Conservation (phyloP, 169 alveolate species). For the Cryptosporidium baileyi region DNA sequence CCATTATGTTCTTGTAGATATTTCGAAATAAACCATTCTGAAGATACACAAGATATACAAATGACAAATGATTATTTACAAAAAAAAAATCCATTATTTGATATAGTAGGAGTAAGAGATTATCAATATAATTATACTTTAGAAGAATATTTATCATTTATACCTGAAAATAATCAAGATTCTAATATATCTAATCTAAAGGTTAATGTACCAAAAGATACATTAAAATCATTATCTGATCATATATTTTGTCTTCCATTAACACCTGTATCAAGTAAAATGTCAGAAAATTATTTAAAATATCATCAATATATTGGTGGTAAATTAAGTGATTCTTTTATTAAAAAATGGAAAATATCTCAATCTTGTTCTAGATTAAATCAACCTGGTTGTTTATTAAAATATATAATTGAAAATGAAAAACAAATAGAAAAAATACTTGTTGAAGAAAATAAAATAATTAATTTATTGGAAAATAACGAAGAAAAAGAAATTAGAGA, state of each 20-base stretch:
- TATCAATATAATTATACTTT: slow-evolving; percentile 4
- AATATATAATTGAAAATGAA: slow-evolving; percentile 7
- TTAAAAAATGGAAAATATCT: slow-evolving; percentile 49
- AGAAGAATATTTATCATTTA: slow-evolving; percentile 50
- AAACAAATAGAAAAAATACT: not conserved
- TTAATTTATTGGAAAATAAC: not conserved
- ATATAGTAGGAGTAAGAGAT: slow-evolving; percentile 28
- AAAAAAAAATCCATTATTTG: slow-evolving; percentile 18
- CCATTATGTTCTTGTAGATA: slow-evolving; percentile 67
- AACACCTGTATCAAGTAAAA: slow-evolving; percentile 26
- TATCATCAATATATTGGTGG: slow-evolving; percentile 20
- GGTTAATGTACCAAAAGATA: not conserved
- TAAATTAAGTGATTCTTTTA: not conserved
- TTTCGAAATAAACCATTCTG: not conserved
- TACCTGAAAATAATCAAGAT: not conserved
- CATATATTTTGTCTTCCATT: slow-evolving; percentile 3
- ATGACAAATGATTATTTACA: not conserved
- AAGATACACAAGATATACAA: not conserved
- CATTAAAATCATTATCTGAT: slow-evolving; percentile 1
- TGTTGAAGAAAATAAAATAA: not conserved
- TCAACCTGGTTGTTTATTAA: slow-evolving; percentile 62
- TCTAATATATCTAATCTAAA: not conserved
- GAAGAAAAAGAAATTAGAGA: not conserved
- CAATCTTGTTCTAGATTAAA: slow-evolving; percentile 50
- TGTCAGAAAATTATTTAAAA: slow-evolving; percentile 28